Conservation (phyloP, 1,284 basidiomycete genomes). For the Inonotus hispidus region DNA sequence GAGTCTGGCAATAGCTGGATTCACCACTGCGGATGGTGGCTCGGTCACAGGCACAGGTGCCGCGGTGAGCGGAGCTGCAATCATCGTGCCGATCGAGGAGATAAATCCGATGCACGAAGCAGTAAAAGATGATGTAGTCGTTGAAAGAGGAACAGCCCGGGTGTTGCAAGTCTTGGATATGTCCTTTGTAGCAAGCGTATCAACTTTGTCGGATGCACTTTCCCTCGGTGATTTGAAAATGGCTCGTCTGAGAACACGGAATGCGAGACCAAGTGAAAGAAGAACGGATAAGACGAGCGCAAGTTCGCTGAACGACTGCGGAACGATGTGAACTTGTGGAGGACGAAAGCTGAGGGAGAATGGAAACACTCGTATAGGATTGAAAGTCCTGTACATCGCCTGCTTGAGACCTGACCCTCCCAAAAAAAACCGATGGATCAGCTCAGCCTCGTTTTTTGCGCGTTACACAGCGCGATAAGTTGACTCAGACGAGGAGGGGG, state of each 20-base stretch:
- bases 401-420: background rate
- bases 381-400: slow-evolving; percentile 12
- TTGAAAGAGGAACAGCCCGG: background rate
- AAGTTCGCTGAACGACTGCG: slow-evolving; percentile 1
- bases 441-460: background rate
- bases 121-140: background rate
- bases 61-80: slow-evolving; percentile 1
- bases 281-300: background rate
- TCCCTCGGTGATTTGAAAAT: slow-evolving; percentile 4
- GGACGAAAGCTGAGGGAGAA: background rate
- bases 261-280: background rate
- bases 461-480: background rate
- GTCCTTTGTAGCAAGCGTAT: slow-evolving; percentile 6
- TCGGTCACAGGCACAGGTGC: slow-evolving; percentile 7
- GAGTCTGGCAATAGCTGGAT: slow-evolving; percentile 2
- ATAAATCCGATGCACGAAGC: slow-evolving; percentile 3
- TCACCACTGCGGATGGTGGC: slow-evolving; percentile 4
- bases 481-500: background rate
- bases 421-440: background rate
- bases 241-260: background rate
- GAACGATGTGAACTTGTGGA: slow-evolving; percentile 8
- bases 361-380: background rate
- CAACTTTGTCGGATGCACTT: background rate
- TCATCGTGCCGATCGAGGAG: slow-evolving; percentile 9
- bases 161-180: background rate